phyloP scores from a whole-genome alignment of 345 rosid species.

The Eucalyptus cloeziana region DNA sequence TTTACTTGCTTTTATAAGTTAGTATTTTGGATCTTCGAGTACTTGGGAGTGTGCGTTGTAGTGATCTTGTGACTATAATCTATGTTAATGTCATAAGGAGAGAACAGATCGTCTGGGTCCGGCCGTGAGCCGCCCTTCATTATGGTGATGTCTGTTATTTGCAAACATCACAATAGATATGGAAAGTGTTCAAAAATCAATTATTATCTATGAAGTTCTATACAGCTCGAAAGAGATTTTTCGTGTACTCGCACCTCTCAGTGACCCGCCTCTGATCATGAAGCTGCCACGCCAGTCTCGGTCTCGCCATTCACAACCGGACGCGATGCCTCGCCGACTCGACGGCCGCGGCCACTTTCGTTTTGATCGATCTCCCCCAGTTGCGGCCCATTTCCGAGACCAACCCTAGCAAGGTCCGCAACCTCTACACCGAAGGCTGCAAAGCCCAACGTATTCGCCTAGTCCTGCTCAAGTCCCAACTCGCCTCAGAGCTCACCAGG shows the following conservation, averaged over 20 bases:
- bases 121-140: too few relatives aligned
- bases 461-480: neutral
- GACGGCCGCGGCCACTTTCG: conserved; percentile 1
- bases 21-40: too few relatives aligned
- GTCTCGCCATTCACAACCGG: neutral
- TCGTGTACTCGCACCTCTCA: neutral
- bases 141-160: too few relatives aligned
- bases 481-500: conserved; percentile 23
- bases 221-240: neutral
- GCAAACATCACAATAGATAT: too few relatives aligned
- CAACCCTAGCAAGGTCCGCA: neutral
- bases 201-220: too few relatives aligned
- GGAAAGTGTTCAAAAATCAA: too few relatives aligned
- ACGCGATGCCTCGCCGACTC: neutral
- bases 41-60: too few relatives aligned
- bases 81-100: too few relatives aligned
- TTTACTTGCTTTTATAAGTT: too few relatives aligned
- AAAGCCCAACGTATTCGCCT: conserved; percentile 12
- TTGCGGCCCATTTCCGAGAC: neutral
- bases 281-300: neutral
- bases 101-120: too few relatives aligned
- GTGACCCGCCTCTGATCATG: conserved; percentile 21
- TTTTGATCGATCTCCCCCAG: conserved; percentile 9
- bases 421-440: neutral
- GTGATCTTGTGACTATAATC: too few relatives aligned